A percentile compares a stretch with the other conserved stretches of the same genome.
phyloP scores from a whole-genome alignment of 2,329 filamentous ascomycete genomes.

The Colletotrichum sp. region DNA sequence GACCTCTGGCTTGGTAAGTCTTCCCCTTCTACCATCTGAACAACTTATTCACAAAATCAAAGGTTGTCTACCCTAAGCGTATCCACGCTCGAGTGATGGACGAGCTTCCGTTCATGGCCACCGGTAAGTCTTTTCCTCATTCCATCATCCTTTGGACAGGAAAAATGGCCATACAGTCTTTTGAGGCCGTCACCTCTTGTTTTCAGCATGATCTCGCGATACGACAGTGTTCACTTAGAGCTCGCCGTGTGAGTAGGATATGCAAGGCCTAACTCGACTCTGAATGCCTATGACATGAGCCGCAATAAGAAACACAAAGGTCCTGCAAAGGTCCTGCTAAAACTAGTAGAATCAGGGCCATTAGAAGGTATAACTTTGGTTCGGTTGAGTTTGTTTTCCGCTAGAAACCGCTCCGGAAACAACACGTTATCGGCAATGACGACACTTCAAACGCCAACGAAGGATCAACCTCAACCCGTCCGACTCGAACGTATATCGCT shows the following conservation, averaged over 20 bases:
- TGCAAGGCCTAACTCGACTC: not conserved
- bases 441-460: not conserved
- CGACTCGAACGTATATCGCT: not conserved
- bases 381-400: too few relatives aligned
- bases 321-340: not conserved
- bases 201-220: not conserved
- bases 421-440: too few relatives aligned
- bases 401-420: too few relatives aligned
- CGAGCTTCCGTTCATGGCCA: conserved; percentile 89
- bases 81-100: conserved; percentile 72
- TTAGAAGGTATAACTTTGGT: too few relatives aligned
- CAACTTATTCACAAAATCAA: not conserved
- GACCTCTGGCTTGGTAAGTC: conserved; percentile 56
- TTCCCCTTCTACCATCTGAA: not conserved
- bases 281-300: not conserved
- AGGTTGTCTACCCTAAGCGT: conserved; percentile 77
- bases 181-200: too few relatives aligned
- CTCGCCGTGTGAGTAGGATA: not conserved
- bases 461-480: not conserved
- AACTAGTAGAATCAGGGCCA: not conserved
- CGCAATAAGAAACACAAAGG: not conserved
- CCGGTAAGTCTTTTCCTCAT: conserved; percentile 28
- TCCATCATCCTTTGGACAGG: not conserved
- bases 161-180: not conserved
- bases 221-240: not conserved